Evolutionary conservation across 305 asterid genomes (phyloP).

Genomic region (Caryopteris hybrid): DNA sequence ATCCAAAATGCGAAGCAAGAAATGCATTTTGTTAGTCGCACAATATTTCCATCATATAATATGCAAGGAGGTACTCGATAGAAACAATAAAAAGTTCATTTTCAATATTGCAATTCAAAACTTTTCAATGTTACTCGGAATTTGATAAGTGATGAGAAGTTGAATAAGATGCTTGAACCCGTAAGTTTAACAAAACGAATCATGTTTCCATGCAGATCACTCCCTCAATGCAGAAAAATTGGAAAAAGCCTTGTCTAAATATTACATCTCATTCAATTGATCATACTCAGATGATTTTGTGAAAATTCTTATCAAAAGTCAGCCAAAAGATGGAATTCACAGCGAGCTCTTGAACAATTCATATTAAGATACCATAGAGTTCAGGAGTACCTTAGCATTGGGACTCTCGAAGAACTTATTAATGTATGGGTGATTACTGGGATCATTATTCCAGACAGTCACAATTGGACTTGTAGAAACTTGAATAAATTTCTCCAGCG

Average conservation of each 20-base stretch:
- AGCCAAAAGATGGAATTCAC: background rate
- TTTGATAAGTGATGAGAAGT: background rate
- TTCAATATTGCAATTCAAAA: background rate
- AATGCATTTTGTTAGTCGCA: background rate
- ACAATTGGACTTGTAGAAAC: constrained; percentile 51
- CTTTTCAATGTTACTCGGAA: background rate
- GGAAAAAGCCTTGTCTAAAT: background rate
- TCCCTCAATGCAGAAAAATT: background rate
- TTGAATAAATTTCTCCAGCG: constrained; percentile 59
- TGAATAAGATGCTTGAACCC: too few species aligned
- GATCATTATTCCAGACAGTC: constrained; percentile 53
- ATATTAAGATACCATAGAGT: background rate
- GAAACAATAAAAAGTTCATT: background rate
- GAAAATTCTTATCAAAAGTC: background rate
- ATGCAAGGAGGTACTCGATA: background rate
- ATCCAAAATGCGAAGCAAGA: background rate
- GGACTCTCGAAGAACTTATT: constrained; percentile 52
- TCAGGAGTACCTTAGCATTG: constrained; percentile 49
- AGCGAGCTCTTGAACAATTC: background rate
- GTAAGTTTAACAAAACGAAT: background rate
- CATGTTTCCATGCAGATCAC: background rate
- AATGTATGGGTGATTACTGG: constrained; percentile 45
- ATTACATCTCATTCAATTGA: background rate
- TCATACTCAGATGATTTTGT: background rate
- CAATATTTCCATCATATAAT: background rate